Conservation (phyloP, 768 basidiomycete species). For the Rhodosporidiobolus odoratus region DNA sequence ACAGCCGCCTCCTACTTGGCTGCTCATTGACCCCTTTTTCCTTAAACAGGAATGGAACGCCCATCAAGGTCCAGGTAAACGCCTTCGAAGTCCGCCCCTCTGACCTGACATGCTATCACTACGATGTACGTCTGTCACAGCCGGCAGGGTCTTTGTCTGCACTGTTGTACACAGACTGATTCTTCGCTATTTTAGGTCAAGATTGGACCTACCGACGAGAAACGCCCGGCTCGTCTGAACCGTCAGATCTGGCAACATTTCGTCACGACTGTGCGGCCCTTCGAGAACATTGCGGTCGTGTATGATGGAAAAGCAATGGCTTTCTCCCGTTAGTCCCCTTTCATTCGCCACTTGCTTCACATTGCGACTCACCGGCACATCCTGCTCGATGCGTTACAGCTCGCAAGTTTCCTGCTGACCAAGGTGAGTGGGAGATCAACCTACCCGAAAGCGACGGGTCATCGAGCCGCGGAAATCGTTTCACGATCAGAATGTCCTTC, state of each 20-base stretch:
- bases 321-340: slow-evolving; percentile 6
- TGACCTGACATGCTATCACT: slow-evolving; percentile 8
- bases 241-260: slow-evolving; percentile 1
- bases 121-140: slow-evolving; percentile 19
- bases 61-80: slow-evolving; percentile 2
- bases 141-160: not conserved
- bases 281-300: not conserved
- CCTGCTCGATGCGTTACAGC: not conserved
- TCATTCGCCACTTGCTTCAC: not conserved
- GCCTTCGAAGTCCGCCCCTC: not conserved
- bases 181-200: not conserved
- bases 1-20: too few species aligned
- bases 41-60: not conserved
- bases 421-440: not conserved
- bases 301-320: slow-evolving; percentile 15
- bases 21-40: not conserved
- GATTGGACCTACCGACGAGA: not conserved
- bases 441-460: slow-evolving; percentile 5
- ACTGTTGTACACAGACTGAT: not conserved
- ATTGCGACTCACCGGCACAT: not conserved
- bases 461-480: not conserved
- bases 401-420: not conserved
- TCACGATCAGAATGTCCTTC: slow-evolving; percentile 12
- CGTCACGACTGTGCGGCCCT: not conserved
- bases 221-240: slow-evolving; percentile 10